Evolutionary conservation across 2,329 filamentous ascomycete species (phyloP).

Genomic region (Phyllosticta ampelicida): DNA sequence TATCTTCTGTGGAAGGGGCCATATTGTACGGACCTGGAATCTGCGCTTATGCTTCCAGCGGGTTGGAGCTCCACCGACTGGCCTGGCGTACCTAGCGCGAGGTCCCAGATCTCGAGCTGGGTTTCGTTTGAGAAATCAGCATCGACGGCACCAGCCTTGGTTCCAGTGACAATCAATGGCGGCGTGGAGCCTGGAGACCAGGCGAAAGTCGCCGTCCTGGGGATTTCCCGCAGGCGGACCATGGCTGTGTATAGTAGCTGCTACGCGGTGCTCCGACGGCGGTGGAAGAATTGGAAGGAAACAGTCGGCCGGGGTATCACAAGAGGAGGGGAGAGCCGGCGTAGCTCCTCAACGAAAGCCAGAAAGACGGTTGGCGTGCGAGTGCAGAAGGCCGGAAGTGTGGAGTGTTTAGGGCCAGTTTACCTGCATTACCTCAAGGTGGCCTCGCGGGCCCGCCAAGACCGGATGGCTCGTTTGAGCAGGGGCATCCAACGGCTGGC

Average conservation of each 20-base stretch:
- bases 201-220: constrained; percentile 91
- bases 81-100: constrained; percentile 66
- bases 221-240: constrained; percentile 94
- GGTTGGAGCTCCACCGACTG: constrained; percentile 78
- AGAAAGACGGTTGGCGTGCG: constrained; percentile 12
- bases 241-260: constrained; percentile 46
- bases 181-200: constrained; percentile 77
- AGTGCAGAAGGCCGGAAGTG: not conserved
- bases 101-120: constrained; percentile 91
- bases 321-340: constrained; percentile 7
- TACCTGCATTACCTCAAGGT: constrained; percentile 4
- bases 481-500: not conserved
- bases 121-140: constrained; percentile 97
- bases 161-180: constrained; percentile 84
- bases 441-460: constrained; percentile 10
- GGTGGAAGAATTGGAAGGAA: not conserved
- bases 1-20: not conserved
- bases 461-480: not conserved
- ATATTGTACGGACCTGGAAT: constrained; percentile 61
- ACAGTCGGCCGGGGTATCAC: constrained; percentile 11
- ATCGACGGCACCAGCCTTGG: constrained; percentile 86
- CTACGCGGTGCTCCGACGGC: constrained; percentile 1
- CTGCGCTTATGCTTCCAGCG: constrained; percentile 69
- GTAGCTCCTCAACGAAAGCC: constrained; percentile 14
- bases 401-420: not conserved